Evolutionary conservation across 495 filamentous ascomycete species (phyloP).

Genomic region (Xylaria longipes): DNA sequence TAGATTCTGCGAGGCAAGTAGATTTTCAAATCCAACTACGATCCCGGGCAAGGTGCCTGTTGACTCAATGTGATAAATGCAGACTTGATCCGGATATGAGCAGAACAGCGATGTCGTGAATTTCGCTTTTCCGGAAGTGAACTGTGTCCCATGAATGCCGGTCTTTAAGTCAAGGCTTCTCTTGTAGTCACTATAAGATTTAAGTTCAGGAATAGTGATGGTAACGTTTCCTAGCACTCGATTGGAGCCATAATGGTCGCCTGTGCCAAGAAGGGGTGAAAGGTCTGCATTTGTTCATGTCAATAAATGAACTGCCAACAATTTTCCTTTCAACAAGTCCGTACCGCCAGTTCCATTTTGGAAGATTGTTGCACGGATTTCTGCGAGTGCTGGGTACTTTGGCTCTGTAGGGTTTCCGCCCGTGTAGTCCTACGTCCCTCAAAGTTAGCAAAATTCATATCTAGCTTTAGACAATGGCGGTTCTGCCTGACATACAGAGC

Average conservation of each 20-base stretch:
- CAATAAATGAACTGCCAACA: not conserved
- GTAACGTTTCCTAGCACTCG: slow-evolving; percentile 54
- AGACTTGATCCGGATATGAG: slow-evolving; percentile 56
- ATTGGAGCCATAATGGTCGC: slow-evolving; percentile 52
- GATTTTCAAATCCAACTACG: slow-evolving; percentile 43
- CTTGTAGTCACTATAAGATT: slow-evolving; percentile 42
- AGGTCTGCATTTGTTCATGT: slow-evolving; percentile 36
- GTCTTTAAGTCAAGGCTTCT: slow-evolving; percentile 51
- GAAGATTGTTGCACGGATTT: slow-evolving; percentile 53
- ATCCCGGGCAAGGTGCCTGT: slow-evolving; percentile 43
- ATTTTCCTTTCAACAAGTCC: not conserved
- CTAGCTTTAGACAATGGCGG: not conserved
- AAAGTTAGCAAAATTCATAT: not conserved
- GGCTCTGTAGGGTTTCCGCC: slow-evolving; percentile 54
- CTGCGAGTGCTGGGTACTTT: slow-evolving; percentile 42
- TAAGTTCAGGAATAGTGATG: slow-evolving; percentile 41
- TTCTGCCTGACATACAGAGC: not conserved
- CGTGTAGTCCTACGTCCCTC: slow-evolving; percentile 38
- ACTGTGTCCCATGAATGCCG: slow-evolving; percentile 47
- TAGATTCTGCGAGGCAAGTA: slow-evolving; percentile 30
- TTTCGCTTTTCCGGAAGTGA: slow-evolving; percentile 35
- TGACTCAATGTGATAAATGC: slow-evolving; percentile 51
- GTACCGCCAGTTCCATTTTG: slow-evolving; percentile 51
- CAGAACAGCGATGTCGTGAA: slow-evolving; percentile 47
- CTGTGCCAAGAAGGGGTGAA: slow-evolving; percentile 46